These are phyloP conservation scores for Alnus rubra DNA, from an alignment of 306 rosid genomes.

Conservation along the genomic window DNA sequence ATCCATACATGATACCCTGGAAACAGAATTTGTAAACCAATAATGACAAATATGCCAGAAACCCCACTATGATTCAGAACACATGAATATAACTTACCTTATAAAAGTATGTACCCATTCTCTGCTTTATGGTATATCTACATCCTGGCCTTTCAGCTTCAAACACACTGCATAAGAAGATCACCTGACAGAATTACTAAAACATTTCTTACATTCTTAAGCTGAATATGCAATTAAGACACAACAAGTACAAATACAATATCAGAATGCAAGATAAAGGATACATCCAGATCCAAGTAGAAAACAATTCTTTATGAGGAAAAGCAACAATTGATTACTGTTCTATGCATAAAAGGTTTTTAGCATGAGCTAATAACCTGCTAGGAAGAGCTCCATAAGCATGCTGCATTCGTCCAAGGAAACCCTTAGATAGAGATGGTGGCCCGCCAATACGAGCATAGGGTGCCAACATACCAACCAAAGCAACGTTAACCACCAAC, in stretches of 20 bases:
- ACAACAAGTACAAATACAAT: neutral
- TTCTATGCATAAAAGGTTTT: neutral
- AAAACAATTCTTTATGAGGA: neutral
- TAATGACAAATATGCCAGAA: neutral
- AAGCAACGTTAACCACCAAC: conserved; percentile 78
- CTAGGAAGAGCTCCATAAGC: conserved; percentile 86
- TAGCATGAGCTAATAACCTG: conserved; percentile 47
- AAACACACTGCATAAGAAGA: conserved; percentile 71
- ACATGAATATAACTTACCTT: conserved; percentile 51
- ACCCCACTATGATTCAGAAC: neutral
- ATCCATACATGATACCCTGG: conserved; percentile 87
- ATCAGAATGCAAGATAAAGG: neutral
- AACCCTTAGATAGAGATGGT: conserved; percentile 64
- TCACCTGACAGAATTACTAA: neutral
- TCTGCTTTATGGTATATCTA: conserved; percentile 63
- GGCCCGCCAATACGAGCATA: conserved; percentile 83
- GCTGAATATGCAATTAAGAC: neutral
- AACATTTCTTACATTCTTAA: neutral
- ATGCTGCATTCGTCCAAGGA: conserved; percentile 70
- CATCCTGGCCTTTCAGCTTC: conserved; percentile 95
- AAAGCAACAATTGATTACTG: neutral
- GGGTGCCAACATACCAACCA: conserved; percentile 89
- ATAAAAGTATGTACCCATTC: conserved; percentile 71
- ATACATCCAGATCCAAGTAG: neutral
- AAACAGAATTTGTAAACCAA: conserved; percentile 28